Evolutionary conservation across 768 basidiomycete genomes (phyloP).

Genomic region (Xanthoconium stramineum): DNA sequence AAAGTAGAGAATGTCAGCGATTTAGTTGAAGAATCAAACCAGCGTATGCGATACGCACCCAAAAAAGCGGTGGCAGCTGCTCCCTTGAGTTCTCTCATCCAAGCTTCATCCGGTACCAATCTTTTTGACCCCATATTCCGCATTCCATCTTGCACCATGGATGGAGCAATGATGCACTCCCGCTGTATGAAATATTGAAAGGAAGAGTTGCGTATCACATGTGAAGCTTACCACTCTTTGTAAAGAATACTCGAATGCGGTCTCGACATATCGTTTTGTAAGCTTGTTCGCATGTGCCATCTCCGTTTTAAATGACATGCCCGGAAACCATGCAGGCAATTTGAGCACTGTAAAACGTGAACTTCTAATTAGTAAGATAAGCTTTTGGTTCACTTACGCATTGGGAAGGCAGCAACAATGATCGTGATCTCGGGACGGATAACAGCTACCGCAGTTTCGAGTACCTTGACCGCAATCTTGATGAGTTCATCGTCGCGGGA

Average conservation of each 20-base stretch:
- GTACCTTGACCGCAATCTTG: not conserved
- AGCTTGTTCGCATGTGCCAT: slow-evolving; percentile 1
- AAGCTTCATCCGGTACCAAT: not conserved
- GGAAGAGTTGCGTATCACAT: no score
- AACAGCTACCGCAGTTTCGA: not conserved
- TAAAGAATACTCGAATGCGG: slow-evolving; percentile 5
- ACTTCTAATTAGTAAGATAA: not conserved
- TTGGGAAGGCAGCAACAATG: slow-evolving; percentile 1
- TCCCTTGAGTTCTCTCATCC: not conserved
- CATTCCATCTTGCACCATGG: not conserved
- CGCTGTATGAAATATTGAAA: not conserved
- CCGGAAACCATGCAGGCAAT: slow-evolving; percentile 15
- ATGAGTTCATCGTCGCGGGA: slow-evolving; percentile 7
- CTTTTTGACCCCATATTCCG: not conserved
- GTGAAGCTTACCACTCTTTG: not conserved
- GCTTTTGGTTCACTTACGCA: not conserved
- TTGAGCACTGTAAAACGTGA: slow-evolving; percentile 2
- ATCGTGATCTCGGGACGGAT: slow-evolving; percentile 8
- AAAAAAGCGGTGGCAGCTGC: not conserved
- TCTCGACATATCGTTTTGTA: not conserved
- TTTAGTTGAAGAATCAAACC: not conserved
- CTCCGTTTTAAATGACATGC: not conserved
- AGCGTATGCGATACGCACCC: not conserved
- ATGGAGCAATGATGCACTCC: not conserved
- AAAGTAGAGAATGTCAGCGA: not conserved